Base-by-base conservation (phyloP, 768 basidiomycete genomes). In the Dioszegia hungarica region DNA sequence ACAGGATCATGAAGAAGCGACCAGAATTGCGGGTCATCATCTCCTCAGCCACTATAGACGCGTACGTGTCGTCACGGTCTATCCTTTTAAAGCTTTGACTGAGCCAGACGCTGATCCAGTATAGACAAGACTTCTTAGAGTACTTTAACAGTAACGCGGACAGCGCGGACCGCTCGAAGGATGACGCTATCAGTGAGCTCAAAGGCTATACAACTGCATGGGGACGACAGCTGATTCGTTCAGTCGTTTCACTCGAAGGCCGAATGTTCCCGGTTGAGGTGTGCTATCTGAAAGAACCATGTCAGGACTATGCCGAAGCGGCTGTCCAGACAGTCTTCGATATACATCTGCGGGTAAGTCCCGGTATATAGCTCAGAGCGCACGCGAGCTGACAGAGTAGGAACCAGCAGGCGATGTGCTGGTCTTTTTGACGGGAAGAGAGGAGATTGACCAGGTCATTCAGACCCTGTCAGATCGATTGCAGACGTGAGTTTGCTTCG, bases 11-110 rank as follows among this genome's bases (percentile, higher is more conserved):
- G 31, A 84, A 86, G 56, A 94, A 95, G 72, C 83, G 95, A 22
- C 89, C 92, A 11, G 85, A 88, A 1, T 83, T 99, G 43, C 83
- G 95, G 24, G 79, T 99, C 31, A 86, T 99, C 36, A 86, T 98
- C 29, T 98, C 95, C 11, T 95, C 92, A 3, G 95, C 95, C 2
- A 99, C 95, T 0, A 84, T 99, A 24, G 95, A 99, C 72, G 94
- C 94, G 20, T 77, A 56, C 56, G 75, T 75, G 14, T 19, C 5
- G 17, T 33, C 14, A 9, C 20, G 33, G 19, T 38, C 20, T 15
- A 24, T 27, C n/a, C n/a, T n/a, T n/a, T n/a, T n/a, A n/a, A n/a
- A n/a, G n/a, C n/a, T n/a, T 33, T 33, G 31, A 33, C 8, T 14
- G 14, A 14, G 31, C 31, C 31, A 33, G 31, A 33, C 19, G 31